These are phyloP conservation scores for Geranium incanum DNA, from an alignment of 441 rosid genomes.

Conservation along the genomic window DNA sequence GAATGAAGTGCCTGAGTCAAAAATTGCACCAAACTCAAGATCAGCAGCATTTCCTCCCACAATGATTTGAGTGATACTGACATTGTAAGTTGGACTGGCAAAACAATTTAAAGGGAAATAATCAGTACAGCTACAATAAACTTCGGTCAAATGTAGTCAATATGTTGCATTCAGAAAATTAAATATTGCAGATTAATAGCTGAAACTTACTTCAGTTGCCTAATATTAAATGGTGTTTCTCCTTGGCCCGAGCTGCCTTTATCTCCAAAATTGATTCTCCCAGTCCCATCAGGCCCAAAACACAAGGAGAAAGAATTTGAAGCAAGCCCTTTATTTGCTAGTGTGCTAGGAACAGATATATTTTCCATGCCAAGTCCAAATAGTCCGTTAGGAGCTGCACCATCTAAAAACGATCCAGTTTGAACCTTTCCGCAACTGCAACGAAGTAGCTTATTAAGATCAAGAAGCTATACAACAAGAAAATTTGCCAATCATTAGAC, in stretches of 20 bases:
- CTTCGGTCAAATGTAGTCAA: not conserved
- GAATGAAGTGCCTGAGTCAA: conserved; percentile 88
- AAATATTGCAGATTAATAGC: conserved; percentile 8
- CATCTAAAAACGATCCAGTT: conserved; percentile 73
- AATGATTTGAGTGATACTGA: conserved; percentile 50
- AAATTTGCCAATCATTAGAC: not conserved
- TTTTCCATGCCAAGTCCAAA: conserved; percentile 80
- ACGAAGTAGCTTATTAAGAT: conserved; percentile 11
- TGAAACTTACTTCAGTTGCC: conserved; percentile 52
- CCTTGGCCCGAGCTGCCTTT: conserved; percentile 66
- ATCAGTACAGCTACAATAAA: conserved; percentile 18
- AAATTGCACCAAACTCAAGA: conserved; percentile 60
- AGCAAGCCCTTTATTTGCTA: conserved; percentile 54
- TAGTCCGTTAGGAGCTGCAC: conserved; percentile 93
- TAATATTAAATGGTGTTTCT: conserved; percentile 62
- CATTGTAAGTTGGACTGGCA: conserved; percentile 72
- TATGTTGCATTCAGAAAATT: not conserved
- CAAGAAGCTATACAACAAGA: not conserved
- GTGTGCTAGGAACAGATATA: conserved; percentile 74
- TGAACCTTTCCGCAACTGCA: conserved; percentile 76
- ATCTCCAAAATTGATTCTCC: conserved; percentile 91
- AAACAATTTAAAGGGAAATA: conserved; percentile 11
- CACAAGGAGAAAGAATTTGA: conserved; percentile 92
- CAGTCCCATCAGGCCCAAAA: conserved; percentile 57
- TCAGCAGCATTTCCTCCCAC: conserved; percentile 44